Base-by-base conservation (phyloP, 78 protist species). In the slime mould (Dictyostelium discoideum) region DNA sequence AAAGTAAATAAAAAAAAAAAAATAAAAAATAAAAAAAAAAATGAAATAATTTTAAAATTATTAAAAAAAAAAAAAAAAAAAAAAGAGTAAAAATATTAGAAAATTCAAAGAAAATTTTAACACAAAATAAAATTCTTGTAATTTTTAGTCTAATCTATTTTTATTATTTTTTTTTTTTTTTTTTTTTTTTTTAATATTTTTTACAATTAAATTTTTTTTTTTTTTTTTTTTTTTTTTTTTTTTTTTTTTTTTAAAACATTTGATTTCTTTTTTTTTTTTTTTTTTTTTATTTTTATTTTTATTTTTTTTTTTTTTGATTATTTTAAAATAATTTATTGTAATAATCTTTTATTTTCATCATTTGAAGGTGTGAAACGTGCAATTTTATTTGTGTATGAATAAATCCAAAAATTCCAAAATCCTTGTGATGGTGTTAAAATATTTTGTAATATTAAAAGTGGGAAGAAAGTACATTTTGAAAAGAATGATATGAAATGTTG, bases 401-500 rank as follows among this genome's bases (percentile, higher is more conserved):
- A 88, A 0, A 88, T 85, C 44, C 44, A 88, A 63, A 88, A 88
- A 29, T 88, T 88, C 57, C 78, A 88, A 48, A 88, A 72, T 1
- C 77, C 94, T 72, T 90, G 94, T 3, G 73, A 22, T 82, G 94
- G 87, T 14, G 77, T 76, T 3, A 88, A 29, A 80, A 90, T 29
- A 90, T 90, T 82, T 72, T 81, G 87, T 46, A 90, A 11, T 3
- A 90, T 39, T 73, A 90, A 57, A 3, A 90, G 74, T 82, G 94
- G 94, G 77, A 40, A 90, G 29, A 90, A 82, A 14, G 86, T 29
- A 20, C 94, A 90, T 14, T 86, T 50, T 37, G 88, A 82, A 82
- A 90, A 82, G 67, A 82, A 90, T 40, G 84, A 65, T 6, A 90
- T 80, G n/a, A 90, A 82, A 72, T 90, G 94, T 82, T 90, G 94